Base-by-base conservation (phyloP, 2,329 filamentous ascomycete genomes). In the Podosphaera fusca region DNA sequence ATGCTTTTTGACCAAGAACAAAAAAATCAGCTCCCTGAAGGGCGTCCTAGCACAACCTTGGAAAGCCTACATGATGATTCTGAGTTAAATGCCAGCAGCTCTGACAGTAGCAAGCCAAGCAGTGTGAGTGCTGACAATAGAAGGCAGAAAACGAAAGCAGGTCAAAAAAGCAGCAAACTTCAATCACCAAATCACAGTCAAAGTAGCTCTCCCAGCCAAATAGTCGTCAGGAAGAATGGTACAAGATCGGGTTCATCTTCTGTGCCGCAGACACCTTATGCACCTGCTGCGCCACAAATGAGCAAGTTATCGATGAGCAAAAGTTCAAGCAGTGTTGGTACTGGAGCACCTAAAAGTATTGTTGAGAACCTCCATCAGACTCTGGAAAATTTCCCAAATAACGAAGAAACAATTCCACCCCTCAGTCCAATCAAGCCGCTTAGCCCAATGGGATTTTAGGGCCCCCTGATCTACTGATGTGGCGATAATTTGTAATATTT, bases 361-460 rank as follows among this genome's bases (percentile, higher is more conserved):
- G 51, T 6, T 14, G 51, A 53, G 12, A 10, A 36, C 10, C 9
- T 21, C 12, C 0, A n/a, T 21, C n/a, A 35, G 38, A 38, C 31
- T 6, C 7, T n/a, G 21, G 29, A 36, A 34, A 12, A 38, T n/a
- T n/a, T 36, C 21, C 38, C 10, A 42, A 42, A 42, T 8, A 6
- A 6, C 9, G 50, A 36, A 31, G 56, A 55, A 21, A 61, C 64
- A 54, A 62, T 68, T 61, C 61, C 66, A 49, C 78, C 78, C 2
- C 67, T 84, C 40, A 83, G 80, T 59, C 80, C 80, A 3, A 82
- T 84, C 64, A 79, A 81, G 67, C 80, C 80, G 47, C 68, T 83
- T 52, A 83, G 79, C 40, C 80, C 80, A 10, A 70, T 81, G 64
- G 76, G 78, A 60, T 76, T 82, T 30, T 67, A 57, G 62, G 53